Conservation (phyloP, 1,284 basidiomycete genomes). For the Coniferiporia sulphurascens region DNA sequence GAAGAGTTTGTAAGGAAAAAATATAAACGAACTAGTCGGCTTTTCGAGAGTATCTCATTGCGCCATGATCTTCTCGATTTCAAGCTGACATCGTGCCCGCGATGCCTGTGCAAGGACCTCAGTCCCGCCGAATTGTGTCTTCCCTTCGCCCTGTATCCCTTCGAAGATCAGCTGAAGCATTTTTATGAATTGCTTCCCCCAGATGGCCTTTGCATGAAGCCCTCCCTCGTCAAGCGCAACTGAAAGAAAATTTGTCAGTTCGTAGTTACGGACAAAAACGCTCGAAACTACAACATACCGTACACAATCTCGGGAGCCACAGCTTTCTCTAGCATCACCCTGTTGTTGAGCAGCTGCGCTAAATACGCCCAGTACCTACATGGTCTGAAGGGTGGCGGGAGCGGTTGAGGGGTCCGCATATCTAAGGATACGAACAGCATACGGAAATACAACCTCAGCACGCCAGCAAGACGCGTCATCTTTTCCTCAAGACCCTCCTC, state of each 20-base stretch:
- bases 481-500: constrained; percentile 65
- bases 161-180: constrained; percentile 63
- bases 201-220: constrained; percentile 51
- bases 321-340: constrained; percentile 45
- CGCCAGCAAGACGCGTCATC: constrained; percentile 71
- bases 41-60: not conserved
- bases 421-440: constrained; percentile 49
- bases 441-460: constrained; percentile 86
- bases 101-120: constrained; percentile 55
- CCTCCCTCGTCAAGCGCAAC: constrained; percentile 76
- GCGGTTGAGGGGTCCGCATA: constrained; percentile 27
- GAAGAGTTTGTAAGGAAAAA: not conserved
- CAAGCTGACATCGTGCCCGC: constrained; percentile 53
- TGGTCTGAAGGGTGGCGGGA: constrained; percentile 44
- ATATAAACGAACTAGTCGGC: not conserved
- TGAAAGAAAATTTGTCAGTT: constrained; percentile 24
- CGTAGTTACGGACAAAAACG: constrained; percentile 22
- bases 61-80: constrained; percentile 57
- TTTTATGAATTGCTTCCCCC: constrained; percentile 79
- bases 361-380: constrained; percentile 68
- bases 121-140: constrained; percentile 44
- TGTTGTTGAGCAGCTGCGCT: constrained; percentile 50
- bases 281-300: constrained; percentile 39
- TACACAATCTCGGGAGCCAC: constrained; percentile 60
- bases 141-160: constrained; percentile 52